Percentiles rank a stretch among this genome's conserved stretches.
Conservation (phyloP, 2,329 filamentous ascomycete genomes). For the Venturia aucupariae region DNA sequence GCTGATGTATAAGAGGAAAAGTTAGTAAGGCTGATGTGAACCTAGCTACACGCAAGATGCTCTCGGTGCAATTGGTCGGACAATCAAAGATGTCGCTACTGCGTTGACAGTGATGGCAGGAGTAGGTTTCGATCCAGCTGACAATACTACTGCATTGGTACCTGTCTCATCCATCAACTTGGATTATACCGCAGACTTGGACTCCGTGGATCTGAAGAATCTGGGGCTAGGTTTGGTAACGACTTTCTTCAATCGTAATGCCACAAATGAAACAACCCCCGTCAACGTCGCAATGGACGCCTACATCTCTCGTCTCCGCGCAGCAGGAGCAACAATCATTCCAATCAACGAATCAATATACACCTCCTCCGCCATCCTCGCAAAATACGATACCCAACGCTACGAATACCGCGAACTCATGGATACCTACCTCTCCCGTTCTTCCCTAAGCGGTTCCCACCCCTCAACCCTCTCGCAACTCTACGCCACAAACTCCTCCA, state of each 20-base stretch:
- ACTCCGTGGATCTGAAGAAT: slow-evolving; percentile 27
- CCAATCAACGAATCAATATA: slow-evolving; percentile 42
- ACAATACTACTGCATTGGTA: slow-evolving; percentile 44
- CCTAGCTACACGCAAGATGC: slow-evolving; percentile 37
- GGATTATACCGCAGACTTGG: slow-evolving; percentile 40
- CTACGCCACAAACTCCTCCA: slow-evolving; percentile 32
- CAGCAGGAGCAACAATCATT: slow-evolving; percentile 42
- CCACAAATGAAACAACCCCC: slow-evolving; percentile 44
- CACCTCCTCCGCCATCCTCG: slow-evolving; percentile 41
- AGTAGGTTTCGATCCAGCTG: slow-evolving; percentile 40
- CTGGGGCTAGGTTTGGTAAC: slow-evolving; percentile 42
- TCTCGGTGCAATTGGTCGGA: slow-evolving; percentile 48
- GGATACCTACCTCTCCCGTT: slow-evolving; percentile 44
- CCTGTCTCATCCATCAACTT: slow-evolving; percentile 31
- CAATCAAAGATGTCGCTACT: slow-evolving; percentile 49
- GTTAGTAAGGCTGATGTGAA: slow-evolving; percentile 19
- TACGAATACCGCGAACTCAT: slow-evolving; percentile 51
- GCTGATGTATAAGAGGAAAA: slow-evolving; percentile 34
- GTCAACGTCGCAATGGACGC: slow-evolving; percentile 46
- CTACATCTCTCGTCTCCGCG: slow-evolving; percentile 37
- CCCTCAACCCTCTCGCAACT: slow-evolving; percentile 41
- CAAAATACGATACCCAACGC: slow-evolving; percentile 48
- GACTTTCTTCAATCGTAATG: slow-evolving; percentile 49
- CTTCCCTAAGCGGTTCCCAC: slow-evolving; percentile 33
- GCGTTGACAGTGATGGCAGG: slow-evolving; percentile 50